Conservation (phyloP, 148 eudicot species). For the Rhododendron mucronatum region DNA sequence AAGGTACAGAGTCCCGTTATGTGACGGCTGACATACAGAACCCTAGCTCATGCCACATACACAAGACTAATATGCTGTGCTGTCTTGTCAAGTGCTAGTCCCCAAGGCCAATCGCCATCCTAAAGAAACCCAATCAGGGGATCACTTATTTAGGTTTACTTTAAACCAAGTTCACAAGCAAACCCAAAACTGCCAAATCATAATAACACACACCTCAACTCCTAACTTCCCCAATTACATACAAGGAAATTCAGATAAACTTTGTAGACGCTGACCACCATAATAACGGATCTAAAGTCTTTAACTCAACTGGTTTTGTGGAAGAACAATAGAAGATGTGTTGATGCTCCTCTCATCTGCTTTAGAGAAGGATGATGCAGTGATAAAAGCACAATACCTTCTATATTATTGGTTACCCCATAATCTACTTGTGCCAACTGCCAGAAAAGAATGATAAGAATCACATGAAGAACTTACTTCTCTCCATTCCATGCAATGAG, state of each 20-base stretch:
- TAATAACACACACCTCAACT: not conserved
- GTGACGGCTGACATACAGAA: not conserved
- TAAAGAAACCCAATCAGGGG: not conserved
- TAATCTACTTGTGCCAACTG: not conserved
- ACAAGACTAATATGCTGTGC: not conserved
- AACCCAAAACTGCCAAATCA: not conserved
- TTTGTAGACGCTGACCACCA: not conserved
- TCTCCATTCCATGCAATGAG: conserved; percentile 95
- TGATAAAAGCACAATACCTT: not conserved
- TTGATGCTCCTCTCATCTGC: not conserved
- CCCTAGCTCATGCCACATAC: not conserved
- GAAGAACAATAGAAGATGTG: not conserved
- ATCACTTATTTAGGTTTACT: not conserved
- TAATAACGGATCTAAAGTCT: not conserved
- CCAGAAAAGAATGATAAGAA: not conserved
- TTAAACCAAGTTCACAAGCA: not conserved
- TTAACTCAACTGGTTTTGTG: not conserved
- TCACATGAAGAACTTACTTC: conserved; percentile 49
- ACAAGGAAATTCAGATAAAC: not conserved
- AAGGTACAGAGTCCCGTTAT: not conserved
- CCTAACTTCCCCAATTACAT: not conserved
- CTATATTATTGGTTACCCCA: not conserved
- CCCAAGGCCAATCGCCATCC: not conserved
- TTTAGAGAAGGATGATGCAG: not conserved
- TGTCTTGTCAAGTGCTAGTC: not conserved